Conservation (phyloP, 2,329 filamentous ascomycete genomes). For the Pseudofabraea citricarpa region DNA sequence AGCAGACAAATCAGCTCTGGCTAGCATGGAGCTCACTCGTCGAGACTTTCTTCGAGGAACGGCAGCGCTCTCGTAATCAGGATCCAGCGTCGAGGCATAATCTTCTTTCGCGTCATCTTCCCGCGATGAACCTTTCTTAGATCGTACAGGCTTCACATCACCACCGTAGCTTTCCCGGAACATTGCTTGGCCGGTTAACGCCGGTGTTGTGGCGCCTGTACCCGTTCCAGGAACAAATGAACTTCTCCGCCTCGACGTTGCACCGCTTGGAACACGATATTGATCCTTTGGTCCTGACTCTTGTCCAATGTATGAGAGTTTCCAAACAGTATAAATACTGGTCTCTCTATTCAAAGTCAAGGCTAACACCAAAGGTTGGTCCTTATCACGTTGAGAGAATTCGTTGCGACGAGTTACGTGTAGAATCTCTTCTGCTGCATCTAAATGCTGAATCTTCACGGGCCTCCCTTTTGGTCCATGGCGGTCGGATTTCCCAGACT, state of each 20-base stretch:
- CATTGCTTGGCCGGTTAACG: slow-evolving; percentile 51
- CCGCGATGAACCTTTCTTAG: slow-evolving; percentile 16
- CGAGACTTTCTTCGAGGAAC: slow-evolving; percentile 59
- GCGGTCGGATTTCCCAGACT: slow-evolving; percentile 36
- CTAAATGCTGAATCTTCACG: slow-evolving; percentile 53
- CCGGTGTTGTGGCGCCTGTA: slow-evolving; percentile 73
- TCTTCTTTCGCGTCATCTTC: slow-evolving; percentile 34
- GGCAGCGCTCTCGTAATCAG: slow-evolving; percentile 53
- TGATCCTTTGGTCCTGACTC: slow-evolving; percentile 43
- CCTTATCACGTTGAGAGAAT: slow-evolving; percentile 31
- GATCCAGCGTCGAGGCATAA: slow-evolving; percentile 66
- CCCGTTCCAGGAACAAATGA: slow-evolving; percentile 63
- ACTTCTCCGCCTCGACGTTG: slow-evolving; percentile 46
- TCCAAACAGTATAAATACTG: slow-evolving; percentile 80
- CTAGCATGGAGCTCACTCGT: slow-evolving; percentile 86
- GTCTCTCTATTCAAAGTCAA: slow-evolving; percentile 77
- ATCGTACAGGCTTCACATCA: slow-evolving; percentile 5
- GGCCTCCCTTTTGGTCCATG: slow-evolving; percentile 34
- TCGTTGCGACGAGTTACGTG: slow-evolving; percentile 70
- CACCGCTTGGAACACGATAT: slow-evolving; percentile 23
- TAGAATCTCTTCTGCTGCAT: slow-evolving; percentile 75
- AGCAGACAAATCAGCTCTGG: slow-evolving; percentile 78
- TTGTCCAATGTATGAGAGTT: slow-evolving; percentile 69
- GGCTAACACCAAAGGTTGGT: slow-evolving; percentile 61
- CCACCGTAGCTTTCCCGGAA: slow-evolving; percentile 73